A percentile compares a stretch with the other conserved stretches of the same genome.
Conservation (phyloP, 2,329 filamentous ascomycete species). For the Penicillium sp. region DNA sequence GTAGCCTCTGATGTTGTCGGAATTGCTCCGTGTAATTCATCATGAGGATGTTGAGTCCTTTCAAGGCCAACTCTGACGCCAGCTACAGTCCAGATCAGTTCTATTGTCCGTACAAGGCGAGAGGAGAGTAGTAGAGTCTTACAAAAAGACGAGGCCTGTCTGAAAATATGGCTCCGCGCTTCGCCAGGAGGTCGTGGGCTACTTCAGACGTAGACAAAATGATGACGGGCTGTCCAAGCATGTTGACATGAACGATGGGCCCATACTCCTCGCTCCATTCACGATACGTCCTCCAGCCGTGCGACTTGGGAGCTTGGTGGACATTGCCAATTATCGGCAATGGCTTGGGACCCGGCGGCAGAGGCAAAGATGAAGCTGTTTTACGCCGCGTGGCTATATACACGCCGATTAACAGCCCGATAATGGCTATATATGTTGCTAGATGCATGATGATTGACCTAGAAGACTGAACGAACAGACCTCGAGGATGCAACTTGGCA, state of each 20-base stretch:
- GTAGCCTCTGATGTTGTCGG: conserved; percentile 41
- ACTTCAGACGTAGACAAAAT: conserved; percentile 27
- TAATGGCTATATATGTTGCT: conserved; percentile 1
- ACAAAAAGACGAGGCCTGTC: conserved; percentile 25
- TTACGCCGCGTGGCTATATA: neutral
- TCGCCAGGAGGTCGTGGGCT: conserved; percentile 33
- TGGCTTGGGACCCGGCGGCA: conserved; percentile 17
- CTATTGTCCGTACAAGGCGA: neutral
- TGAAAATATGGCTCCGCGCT: conserved; percentile 31
- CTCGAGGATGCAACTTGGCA: too few relatives aligned
- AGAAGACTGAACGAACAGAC: neutral
- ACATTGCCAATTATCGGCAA: conserved; percentile 21
- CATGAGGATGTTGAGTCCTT: conserved; percentile 43
- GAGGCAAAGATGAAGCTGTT: neutral
- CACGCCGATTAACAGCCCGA: neutral
- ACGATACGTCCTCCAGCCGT: conserved; percentile 21
- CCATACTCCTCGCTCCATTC: conserved; percentile 32
- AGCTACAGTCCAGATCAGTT: conserved; percentile 4
- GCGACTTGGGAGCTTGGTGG: conserved; percentile 19
- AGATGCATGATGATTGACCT: neutral
- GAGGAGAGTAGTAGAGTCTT: neutral
- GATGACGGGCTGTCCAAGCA: conserved; percentile 29
- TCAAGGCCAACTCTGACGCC: conserved; percentile 18
- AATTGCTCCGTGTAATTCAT: conserved; percentile 51
- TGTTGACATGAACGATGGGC: conserved; percentile 29